Conservation (phyloP, 169 alveolate genomes). For the Pseudocohnilembus persalinus region DNA sequence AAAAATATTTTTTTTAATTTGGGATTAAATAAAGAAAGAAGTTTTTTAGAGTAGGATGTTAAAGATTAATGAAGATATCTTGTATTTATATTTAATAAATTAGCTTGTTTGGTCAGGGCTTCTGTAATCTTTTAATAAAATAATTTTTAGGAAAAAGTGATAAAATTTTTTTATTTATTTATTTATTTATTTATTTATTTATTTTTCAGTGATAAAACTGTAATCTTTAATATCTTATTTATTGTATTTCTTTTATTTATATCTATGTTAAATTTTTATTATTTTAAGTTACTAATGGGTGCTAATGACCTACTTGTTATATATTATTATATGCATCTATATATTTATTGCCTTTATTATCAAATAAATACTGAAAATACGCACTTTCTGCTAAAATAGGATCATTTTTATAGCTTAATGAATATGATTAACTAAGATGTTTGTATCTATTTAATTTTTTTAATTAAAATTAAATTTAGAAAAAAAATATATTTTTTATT, state of each 20-base stretch:
- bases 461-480: too few relatives aligned
- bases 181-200: too few relatives aligned
- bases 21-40: background rate
- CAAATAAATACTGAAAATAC: background rate
- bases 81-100: too few relatives aligned
- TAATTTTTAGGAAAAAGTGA: background rate
- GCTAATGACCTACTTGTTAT: background rate
- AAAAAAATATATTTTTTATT: too few relatives aligned
- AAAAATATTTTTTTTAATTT: slow-evolving; percentile 2
- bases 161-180: too few relatives aligned
- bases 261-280: too few relatives aligned
- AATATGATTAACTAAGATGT: background rate
- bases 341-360: background rate
- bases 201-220: too few relatives aligned
- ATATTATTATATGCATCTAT: background rate
- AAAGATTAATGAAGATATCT: background rate
- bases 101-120: background rate
- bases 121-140: background rate
- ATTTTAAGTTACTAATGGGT: background rate
- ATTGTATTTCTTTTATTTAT: too few relatives aligned
- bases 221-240: too few relatives aligned
- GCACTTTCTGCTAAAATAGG: background rate
- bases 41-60: background rate
- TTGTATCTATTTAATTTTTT: background rate
- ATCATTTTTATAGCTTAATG: background rate